Evolutionary conservation across 2,329 filamentous ascomycete genomes (phyloP), one percentile per base, ranked within the genome.

Genomic region (Aspergillus costaricaensis): DNA sequence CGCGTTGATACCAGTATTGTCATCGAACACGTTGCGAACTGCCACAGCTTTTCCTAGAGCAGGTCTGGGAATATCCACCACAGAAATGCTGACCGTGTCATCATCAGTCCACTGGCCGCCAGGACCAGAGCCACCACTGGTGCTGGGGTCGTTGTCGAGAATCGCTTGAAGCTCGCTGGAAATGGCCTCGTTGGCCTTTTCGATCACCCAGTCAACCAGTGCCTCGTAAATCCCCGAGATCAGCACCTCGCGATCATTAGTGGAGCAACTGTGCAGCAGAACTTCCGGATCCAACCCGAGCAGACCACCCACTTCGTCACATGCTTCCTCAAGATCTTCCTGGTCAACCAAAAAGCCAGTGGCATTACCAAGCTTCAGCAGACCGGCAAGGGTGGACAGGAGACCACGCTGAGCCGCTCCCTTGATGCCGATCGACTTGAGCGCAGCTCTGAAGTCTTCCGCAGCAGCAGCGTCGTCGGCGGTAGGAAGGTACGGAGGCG

Each of bases 381-480:
- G 80, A 27, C 91, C 94, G 2, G 92, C 91, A 17, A 99, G 83
- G 0, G 89, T 89, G 0, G 92, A 95, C 55, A 99, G 89, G 59
- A 99, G 84, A 69, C 91, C 90, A 58, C 92, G 86, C 66, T 96
- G 88, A 25, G 88, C 82, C 10, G 90, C 85, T 6, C 95, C 95
- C 75, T 95, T 97, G 77, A 99, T 96, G 17, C 95, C 95, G 68
- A 99, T 94, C 2, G 91, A 87, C 74, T 96, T 96, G 25, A 99
- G 80, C 8, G 92, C 90, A 36, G 88, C 82, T 53, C 94, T 87
- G 76, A 97, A 96, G 74, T 99, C 95, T 72, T 99, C 95, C 7
- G 94, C 95, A 1, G 93, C 87, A 1, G 95, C 95, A 6, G 88
- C 88, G 79, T 99, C 95, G 69, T 99, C 95, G 38, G 91, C 93